Conservation (phyloP, 495 filamentous ascomycete species). For the Neurospora sp. region DNA sequence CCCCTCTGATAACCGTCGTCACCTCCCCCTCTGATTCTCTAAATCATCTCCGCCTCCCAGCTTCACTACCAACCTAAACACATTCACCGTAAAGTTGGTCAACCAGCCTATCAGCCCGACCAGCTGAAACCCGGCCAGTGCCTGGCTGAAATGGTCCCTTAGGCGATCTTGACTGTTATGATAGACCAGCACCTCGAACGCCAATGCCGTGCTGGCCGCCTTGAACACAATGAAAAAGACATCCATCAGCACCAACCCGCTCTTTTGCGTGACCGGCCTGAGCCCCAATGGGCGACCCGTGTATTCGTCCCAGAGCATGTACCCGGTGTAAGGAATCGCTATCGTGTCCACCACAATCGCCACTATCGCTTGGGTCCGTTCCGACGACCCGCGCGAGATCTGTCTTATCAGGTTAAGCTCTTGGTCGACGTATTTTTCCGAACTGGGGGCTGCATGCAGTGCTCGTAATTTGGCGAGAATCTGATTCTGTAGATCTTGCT, state of each 20-base stretch:
- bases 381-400: conserved; percentile 21
- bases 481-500: conserved; percentile 17
- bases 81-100: conserved; percentile 77
- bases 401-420: not conserved
- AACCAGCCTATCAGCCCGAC: conserved; percentile 84
- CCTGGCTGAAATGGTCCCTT: conserved; percentile 63
- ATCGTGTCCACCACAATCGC: conserved; percentile 84
- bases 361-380: conserved; percentile 71
- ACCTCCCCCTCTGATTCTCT: not conserved
- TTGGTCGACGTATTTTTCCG: not conserved
- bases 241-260: conserved; percentile 80
- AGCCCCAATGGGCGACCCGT: conserved; percentile 85
- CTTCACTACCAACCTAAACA: conserved; percentile 73
- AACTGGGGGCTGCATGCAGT: not conserved
- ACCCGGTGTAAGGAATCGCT: conserved; percentile 79
- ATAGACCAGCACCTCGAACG: conserved; percentile 74
- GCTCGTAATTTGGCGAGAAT: not conserved
- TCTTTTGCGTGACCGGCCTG: conserved; percentile 70
- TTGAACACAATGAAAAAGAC: conserved; percentile 95
- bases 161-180: conserved; percentile 34
- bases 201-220: conserved; percentile 79
- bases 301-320: conserved; percentile 96
- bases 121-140: conserved; percentile 69
- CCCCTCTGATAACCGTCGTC: not conserved
- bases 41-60: conserved; percentile 46